These are phyloP conservation scores for Camellia granthamiana DNA, from an alignment of 148 eudicot species.

Conservation along the genomic window DNA sequence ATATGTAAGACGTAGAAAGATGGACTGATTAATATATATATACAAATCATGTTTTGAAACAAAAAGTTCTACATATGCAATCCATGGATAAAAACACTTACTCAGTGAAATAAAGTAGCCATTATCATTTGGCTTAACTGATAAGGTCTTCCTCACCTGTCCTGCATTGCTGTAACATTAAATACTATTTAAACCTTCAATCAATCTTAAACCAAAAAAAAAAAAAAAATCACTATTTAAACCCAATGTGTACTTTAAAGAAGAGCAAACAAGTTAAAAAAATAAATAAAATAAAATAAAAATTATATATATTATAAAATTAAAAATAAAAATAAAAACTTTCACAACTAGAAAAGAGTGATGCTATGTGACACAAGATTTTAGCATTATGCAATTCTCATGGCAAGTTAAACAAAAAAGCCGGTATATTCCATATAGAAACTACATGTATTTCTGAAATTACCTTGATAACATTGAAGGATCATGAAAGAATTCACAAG, in stretches of 20 bases:
- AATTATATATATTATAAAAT: too few species aligned
- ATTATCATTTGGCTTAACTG: conserved; percentile 57
- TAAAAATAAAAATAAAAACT: not conserved
- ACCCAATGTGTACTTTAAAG: not conserved
- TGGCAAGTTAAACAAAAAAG: not conserved
- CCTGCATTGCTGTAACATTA: conserved; percentile 68
- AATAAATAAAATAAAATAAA: not conserved
- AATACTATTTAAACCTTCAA: conserved; percentile 10
- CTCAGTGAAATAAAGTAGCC: conserved; percentile 78
- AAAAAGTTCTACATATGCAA: not conserved
- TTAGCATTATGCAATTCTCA: not conserved
- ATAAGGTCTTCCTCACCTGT: conserved; percentile 81
- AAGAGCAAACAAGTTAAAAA: not conserved
- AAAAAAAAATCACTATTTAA: not conserved
- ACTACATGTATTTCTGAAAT: not conserved
- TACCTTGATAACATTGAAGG: conserved; percentile 80
- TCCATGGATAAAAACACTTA: conserved; percentile 35
- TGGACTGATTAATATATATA: too few species aligned
- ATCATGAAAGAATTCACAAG: conserved; percentile 96
- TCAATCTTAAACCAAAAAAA: too few species aligned
- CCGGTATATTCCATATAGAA: not conserved
- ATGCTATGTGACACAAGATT: not conserved
- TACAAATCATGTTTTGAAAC: not conserved
- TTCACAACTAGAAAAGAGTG: not conserved
- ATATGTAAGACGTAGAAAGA: not conserved